Conservation (phyloP, 169 alveolate species). For the Plasmodium blacklocki region DNA sequence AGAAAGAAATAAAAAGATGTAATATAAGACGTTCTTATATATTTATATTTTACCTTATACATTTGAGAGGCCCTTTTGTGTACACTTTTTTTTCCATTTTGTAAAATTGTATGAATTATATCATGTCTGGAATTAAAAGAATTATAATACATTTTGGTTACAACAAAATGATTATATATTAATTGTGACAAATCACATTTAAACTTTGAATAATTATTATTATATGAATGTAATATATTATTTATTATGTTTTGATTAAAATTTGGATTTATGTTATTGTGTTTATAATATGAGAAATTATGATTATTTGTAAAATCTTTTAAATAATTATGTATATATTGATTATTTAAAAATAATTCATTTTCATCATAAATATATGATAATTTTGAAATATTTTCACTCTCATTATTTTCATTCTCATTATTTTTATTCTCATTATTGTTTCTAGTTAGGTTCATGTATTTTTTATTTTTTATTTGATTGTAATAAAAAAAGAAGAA, state of each 20-base stretch:
- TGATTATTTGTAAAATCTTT: too few relatives aligned
- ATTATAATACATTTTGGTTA: constrained; percentile 11
- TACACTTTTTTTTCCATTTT: constrained; percentile 34
- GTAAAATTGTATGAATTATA: constrained; percentile 24
- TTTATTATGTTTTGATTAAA: constrained; percentile 25
- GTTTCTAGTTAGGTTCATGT: too few relatives aligned
- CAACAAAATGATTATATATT: constrained; percentile 23
- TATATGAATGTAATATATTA: constrained; percentile 35
- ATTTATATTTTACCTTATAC: constrained; percentile 9
- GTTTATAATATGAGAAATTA: background rate
- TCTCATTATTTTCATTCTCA: too few relatives aligned
- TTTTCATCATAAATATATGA: too few relatives aligned
- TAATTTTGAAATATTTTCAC: too few relatives aligned
- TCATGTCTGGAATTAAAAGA: constrained; percentile 6
- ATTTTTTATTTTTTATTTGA: background rate
- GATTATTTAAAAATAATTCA: too few relatives aligned
- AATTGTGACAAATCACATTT: constrained; percentile 48
- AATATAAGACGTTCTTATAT: too few relatives aligned
- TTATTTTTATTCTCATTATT: too few relatives aligned
- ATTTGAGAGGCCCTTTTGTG: constrained; percentile 19
- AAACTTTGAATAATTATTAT: constrained; percentile 45
- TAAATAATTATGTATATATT: too few relatives aligned
- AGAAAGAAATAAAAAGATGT: background rate
- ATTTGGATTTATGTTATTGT: constrained; percentile 48
- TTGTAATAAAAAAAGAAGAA: constrained; percentile 47